These are phyloP conservation scores for Gnomoniopsis sp. DNA, from an alignment of 2,329 filamentous ascomycete species.

Conservation along the genomic window DNA sequence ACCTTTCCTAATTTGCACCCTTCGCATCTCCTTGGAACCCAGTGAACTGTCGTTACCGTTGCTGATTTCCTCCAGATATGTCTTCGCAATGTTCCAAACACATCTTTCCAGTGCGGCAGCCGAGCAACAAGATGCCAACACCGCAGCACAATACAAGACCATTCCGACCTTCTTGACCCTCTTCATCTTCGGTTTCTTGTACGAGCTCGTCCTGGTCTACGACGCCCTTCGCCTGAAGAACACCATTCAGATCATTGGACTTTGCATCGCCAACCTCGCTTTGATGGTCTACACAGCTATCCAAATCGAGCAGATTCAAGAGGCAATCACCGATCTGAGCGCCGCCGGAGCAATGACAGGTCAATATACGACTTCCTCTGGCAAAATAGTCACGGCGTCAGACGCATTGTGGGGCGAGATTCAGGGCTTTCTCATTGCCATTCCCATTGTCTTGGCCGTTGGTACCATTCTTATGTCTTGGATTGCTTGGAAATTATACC, in stretches of 20 bases:
- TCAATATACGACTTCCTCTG: conserved; percentile 21
- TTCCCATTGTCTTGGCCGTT: conserved; percentile 78
- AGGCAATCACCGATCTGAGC: conserved; percentile 61
- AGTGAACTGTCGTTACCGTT: background rate
- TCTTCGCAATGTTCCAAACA: conserved; percentile 82
- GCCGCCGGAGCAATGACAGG: conserved; percentile 38
- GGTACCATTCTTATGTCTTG: conserved; percentile 70
- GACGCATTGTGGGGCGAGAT: conserved; percentile 64
- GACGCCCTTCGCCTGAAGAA: conserved; percentile 94
- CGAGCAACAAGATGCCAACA: conserved; percentile 35
- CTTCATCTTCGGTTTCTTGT: conserved; percentile 96
- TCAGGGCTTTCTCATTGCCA: conserved; percentile 75
- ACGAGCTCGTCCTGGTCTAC: conserved; percentile 85
- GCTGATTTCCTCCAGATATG: conserved; percentile 57
- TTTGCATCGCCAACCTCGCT: conserved; percentile 88
- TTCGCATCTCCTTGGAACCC: conserved; percentile 11
- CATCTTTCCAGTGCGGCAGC: conserved; percentile 35
- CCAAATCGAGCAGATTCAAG: conserved; percentile 84
- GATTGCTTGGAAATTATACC: conserved; percentile 91
- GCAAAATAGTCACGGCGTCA: conserved; percentile 15
- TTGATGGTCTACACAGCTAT: conserved; percentile 90
- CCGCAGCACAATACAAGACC: conserved; percentile 57
- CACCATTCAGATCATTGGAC: conserved; percentile 95
- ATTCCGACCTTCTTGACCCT: conserved; percentile 95
- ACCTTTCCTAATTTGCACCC: background rate